Evolutionary conservation across 2,329 filamentous ascomycete species (phyloP), one percentile per base, ranked within the genome.

Genomic region (Arthrobotrys pseudoclavata): DNA sequence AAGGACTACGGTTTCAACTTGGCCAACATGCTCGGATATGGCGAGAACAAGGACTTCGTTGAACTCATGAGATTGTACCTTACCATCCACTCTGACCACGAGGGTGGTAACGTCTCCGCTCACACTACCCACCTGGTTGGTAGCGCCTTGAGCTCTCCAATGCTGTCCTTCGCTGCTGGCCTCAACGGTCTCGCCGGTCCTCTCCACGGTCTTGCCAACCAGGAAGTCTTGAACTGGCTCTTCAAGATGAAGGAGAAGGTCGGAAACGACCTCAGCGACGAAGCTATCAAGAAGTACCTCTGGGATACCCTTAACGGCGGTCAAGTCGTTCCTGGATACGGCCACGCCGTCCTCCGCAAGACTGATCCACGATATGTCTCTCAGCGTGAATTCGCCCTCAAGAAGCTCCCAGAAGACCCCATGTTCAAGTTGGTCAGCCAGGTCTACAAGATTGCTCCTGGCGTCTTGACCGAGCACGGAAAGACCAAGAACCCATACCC

Each of bases 401-500:
- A 92, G 88, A 93, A 97, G 85, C 91, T 97, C 85, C 93, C 95
- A 84, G 89, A 97, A 83, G 96, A 98, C 89, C 94, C 95, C 83
- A 96, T 99, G 94, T 99, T 97, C 93, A 94, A 99, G 90, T 92
- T 99, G 82, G 96, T 99, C 87, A 96, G 92, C 89, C 96, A 99
- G 88, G 96, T 99, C 82, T 99, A 98, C 92, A 99, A 99, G 93
- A 98, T 99, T 83, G 96, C 96, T 80, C 96, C 96, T 81, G 92
- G 91, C 83, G 96, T 99, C 83, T 89, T 99, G 85, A 99, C 96
- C 81, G 94, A 99, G 91, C 96, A 99, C 88, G 96, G 96, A 88
- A 99, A 99, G 93, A 98, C 95, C 89, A 98, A 98, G 92, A 97
- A 98, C 92, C 95, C 95, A 81, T 98, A 89, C 90, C 96, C 96